Evolutionary conservation across 768 basidiomycete species (phyloP), one percentile per base, ranked within the genome.

Genomic region (Chlorophyllum brunneum): DNA sequence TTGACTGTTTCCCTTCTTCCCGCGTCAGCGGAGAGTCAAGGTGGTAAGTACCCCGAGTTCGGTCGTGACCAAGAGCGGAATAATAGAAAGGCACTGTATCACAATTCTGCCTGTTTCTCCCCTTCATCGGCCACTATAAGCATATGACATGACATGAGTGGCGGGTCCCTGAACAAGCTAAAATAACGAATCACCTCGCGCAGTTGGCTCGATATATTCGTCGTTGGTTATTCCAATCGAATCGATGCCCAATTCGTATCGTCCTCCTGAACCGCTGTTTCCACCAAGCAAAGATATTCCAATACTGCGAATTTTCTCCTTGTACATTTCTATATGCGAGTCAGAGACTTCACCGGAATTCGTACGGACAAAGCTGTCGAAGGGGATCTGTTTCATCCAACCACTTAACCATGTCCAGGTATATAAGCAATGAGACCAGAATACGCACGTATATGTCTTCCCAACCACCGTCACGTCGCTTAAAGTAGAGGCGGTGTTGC

Each of bases 401-500:
- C n/a, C n/a, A 31, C 18, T 50, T 30, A 40, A 39, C 24, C 38
- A 30, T 26, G n/a, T 29, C 38, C 24, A 43, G 23, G 16, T 44
- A 11, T 27, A 27, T 50, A 22, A 40, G 13, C 23, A 9, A 6
- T 47, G 26, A 18, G 47, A 24, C 44, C 22, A 9, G n/a, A 45
- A 6, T 23, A 76, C 85, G 59, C 57, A 90, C 91, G 61, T 85
- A 85, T 13, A 95, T 65, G 60, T 92, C 85, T 64, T 93, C 87
- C 92, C 92, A 95, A 3, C 73, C 70, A 22, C 81, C 78, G 52
- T 85, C 79, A 23, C 73, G 70, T 49, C 80, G 77, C 44, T 77
- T 73, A 64, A 94, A 88, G 68, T 81, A 90, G n/a, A 98, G 73
- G 29, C 91, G 80, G 59, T 98, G 94, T 63, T 97, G 95, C 86